Evolutionary conservation across 225 moss, liverwort and hornwort species (phyloP), one percentile per base, ranked within the genome.

Genomic region (Sphagnum contortum): DNA sequence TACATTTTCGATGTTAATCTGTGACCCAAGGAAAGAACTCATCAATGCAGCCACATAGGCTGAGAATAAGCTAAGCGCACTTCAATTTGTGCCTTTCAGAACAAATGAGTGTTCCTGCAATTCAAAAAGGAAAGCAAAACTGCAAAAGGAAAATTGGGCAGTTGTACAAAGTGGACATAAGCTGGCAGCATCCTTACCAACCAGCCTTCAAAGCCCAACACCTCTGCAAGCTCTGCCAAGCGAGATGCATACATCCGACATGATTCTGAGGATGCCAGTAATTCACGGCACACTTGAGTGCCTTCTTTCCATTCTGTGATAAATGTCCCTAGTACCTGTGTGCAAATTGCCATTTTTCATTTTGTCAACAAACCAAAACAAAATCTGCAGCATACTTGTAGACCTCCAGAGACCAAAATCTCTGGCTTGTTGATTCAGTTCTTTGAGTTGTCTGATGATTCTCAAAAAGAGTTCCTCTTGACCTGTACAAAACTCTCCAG

Each of bases 191-290:
- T 29, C 29, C 29, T 48, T 83, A 92, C 92, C 90, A 96, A 75
- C 96, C 96, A 96, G 57, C 96, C 92, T 74, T 96, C 96, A 64
- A 96, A 96, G 57, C 90, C 96, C 74, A 96, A 70, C 49, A 72
- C 77, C 70, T 51, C 50, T n/a, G 96, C 96, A 68, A 96, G 78
- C 77, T 96, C 96, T 59, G 96, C 88, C 48, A 96, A 82, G 63
- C 86, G 87, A 50, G 81, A 80, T 11, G 96, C 96, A 45, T 81
- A 90, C 84, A 88, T 70, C 29, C 74, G 73, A 68, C 76, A 78
- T 48, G 49, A 76, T 47, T 87, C 88, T 60, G 68, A 62, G 59
- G 80, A 76, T 47, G 72, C 66, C 5, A 92, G 77, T 48, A 96
- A 79, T 57, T 79, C 70, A 45, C 79, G 88, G 83, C 96, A 96